These are phyloP conservation scores for Alternaria alternata DNA, from an alignment of 2,329 filamentous ascomycete species.

Conservation along the genomic window DNA sequence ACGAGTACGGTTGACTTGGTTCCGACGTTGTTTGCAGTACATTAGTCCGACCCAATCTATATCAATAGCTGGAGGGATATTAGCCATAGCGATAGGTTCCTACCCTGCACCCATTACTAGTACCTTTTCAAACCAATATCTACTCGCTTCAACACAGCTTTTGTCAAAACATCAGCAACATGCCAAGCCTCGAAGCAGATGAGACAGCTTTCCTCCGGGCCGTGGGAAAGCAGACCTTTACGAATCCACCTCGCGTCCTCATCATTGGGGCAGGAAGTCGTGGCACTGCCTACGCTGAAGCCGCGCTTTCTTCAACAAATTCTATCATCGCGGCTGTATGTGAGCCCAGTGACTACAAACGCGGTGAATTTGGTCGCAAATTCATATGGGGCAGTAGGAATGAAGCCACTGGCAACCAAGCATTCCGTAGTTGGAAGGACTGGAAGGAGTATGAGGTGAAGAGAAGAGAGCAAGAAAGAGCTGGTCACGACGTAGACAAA, in stretches of 20 bases:
- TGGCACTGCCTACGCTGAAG: slow-evolving; percentile 48
- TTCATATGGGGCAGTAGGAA: slow-evolving; percentile 72
- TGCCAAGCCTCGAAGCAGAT: slow-evolving; percentile 4
- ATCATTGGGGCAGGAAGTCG: slow-evolving; percentile 52
- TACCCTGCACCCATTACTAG: accelerated
- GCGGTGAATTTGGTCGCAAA: slow-evolving; percentile 71
- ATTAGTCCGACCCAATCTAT: not conserved
- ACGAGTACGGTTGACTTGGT: not conserved
- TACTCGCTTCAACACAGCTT: not conserved
- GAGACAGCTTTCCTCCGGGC: slow-evolving; percentile 25
- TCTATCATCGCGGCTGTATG: slow-evolving; percentile 79
- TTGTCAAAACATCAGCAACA: not conserved
- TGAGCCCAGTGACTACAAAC: slow-evolving; percentile 81
- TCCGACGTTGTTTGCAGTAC: not conserved
- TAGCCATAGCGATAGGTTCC: accelerated
- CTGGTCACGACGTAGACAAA: slow-evolving; percentile 31
- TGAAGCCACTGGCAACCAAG: slow-evolving; percentile 66
- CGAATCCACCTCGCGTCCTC: slow-evolving; percentile 40
- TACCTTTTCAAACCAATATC: not conserved
- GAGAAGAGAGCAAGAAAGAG: slow-evolving; percentile 61
- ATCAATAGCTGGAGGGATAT: not conserved
- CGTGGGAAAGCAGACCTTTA: slow-evolving; percentile 30
- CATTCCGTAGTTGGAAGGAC: slow-evolving; percentile 76
- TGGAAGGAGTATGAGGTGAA: slow-evolving; percentile 76
- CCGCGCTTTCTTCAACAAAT: slow-evolving; percentile 33